phyloP scores from a whole-genome alignment of 352 stramenopile genomes.

The Aphanomyces euteiches region DNA sequence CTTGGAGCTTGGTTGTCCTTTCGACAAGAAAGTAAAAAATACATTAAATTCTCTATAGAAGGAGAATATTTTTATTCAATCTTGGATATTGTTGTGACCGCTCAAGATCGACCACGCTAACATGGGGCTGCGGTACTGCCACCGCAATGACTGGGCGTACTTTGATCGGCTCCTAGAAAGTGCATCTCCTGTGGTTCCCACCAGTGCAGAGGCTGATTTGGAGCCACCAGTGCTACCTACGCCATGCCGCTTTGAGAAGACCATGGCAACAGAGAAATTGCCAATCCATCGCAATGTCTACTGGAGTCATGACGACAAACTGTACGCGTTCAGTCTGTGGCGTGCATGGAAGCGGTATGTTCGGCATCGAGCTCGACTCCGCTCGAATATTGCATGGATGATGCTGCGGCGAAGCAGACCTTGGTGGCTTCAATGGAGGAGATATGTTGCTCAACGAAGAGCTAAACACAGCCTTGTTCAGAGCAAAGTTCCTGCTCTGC shows the following conservation, averaged over 20 bases:
- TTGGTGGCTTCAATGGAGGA: constrained; percentile 9
- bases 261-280: no score
- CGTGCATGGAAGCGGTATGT: constrained; percentile 23
- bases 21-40: no score
- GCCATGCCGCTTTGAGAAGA: neutral
- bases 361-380: constrained; percentile 2
- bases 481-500: neutral
- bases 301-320: constrained; percentile 26
- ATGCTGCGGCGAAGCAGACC: neutral
- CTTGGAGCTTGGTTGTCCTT: no score
- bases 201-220: neutral
- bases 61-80: no score
- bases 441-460: constrained; percentile 3
- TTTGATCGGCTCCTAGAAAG: constrained; percentile 22
- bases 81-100: no score
- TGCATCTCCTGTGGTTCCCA: neutral
- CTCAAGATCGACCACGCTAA: no score
- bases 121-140: neutral
- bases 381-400: constrained; percentile 13
- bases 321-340: constrained; percentile 7
- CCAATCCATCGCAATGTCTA: neutral
- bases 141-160: constrained; percentile 21
- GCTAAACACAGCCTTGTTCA: neutral
- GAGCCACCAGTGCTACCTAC: neutral
- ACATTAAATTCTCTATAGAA: no score